Evolutionary conservation across 352 stramenopile species (phyloP).

Genomic region (Phytophthora pini): DNA sequence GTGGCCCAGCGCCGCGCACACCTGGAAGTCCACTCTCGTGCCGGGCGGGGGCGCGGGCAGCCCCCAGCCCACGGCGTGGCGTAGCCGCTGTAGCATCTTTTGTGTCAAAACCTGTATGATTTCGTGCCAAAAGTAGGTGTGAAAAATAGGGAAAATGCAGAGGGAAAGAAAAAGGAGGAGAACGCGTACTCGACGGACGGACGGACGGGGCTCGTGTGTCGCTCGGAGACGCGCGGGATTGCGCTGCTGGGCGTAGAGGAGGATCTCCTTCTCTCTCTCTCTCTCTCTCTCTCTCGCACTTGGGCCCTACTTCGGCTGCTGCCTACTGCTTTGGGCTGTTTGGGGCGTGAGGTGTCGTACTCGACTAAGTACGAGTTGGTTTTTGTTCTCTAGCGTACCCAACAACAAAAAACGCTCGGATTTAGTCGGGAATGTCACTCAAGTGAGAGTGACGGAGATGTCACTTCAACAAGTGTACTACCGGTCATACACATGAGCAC

Average conservation of each 20-base stretch:
- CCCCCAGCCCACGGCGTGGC: conserved; percentile 80
- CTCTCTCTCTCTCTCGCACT: conserved; percentile 1
- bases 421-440: neutral
- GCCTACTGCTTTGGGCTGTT: neutral
- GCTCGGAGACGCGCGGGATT: too few relatives aligned
- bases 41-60: conserved; percentile 59
- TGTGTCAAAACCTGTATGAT: conserved; percentile 14
- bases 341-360: neutral
- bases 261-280: conserved; percentile 1
- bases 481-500: neutral
- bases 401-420: neutral
- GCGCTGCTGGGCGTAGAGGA: neutral
- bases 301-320: neutral
- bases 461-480: too few relatives aligned
- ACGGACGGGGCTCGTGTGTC: neutral
- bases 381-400: conserved; percentile 2
- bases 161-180: neutral
- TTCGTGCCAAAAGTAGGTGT: conserved; percentile 1
- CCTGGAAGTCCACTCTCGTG: conserved; percentile 85
- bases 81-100: conserved; percentile 83
- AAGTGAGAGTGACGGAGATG: conserved; percentile 5
- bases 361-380: neutral
- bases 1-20: conserved; percentile 75
- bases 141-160: neutral
- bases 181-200: conserved; percentile 1